Evolutionary conservation across 176 grass and related monocot species (phyloP), one percentile per base, ranked within the genome.

Genomic region (Rhipidocladum racemiflorum): DNA sequence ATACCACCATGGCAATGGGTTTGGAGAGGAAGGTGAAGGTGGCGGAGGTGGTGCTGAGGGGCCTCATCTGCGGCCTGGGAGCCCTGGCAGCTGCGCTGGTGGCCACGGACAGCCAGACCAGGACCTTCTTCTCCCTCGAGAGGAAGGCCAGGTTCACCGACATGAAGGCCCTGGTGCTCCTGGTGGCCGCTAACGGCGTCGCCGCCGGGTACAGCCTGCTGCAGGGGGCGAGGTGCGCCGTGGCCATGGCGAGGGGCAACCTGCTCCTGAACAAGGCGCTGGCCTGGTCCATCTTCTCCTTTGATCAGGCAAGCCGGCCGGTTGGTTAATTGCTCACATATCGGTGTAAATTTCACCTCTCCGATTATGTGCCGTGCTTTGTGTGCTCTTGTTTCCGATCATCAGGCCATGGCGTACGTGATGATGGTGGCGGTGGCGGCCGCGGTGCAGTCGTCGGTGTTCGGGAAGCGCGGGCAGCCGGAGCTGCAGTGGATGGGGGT

Each of bases 401-500:
- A 38, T 38, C 36, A 38, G 36, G 36, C 36, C 36, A 38, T 95
- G 85, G 95, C 95, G 9, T 98, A 98, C 85, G 56, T 61, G 11
- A 50, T 90, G 28, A 76, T 90, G 40, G 92, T 82, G 3, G 92
- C 89, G 4, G 72, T 79, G 30, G 92, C 96, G 1, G 89, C 92
- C 0, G 92, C 87, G 23, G 18, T 80, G 74, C 90, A 98, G 68
- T 89, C 92, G 6, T 77, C 88, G 3, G 62, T 91, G 55, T 4
- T 98, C 3, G 76, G 88, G 2, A 56, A 95, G 79, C 86, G 81
- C 1, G 96, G 96, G 0, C 87, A 88, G 83, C 46, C 79, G 7
- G 79, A 91, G 90, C 53, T 98, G 67, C 96, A 95, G 85, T 98
- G 96, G 96, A 95, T 91, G 92, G 80, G 73, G 42, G 40, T 88